phyloP scores from a whole-genome alignment of 768 basidiomycete genomes.

The Fibroporia radiculosa region DNA sequence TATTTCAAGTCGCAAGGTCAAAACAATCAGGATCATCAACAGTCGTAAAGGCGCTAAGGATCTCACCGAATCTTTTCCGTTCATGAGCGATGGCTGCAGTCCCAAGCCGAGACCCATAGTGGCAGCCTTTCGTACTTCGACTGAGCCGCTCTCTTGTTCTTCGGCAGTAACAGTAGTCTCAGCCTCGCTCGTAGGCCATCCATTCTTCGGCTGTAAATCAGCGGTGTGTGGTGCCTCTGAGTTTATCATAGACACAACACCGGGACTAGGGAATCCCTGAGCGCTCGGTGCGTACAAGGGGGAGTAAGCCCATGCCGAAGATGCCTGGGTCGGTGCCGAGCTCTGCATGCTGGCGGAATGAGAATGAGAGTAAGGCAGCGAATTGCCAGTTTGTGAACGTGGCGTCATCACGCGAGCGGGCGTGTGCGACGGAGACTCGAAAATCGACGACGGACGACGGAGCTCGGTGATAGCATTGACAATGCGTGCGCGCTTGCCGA shows the following conservation, averaged over 20 bases:
- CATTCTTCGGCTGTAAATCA: slow-evolving; percentile 10
- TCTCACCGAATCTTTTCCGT: slow-evolving; percentile 10
- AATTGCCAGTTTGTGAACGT: slow-evolving; percentile 15
- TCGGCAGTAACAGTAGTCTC: slow-evolving; percentile 13
- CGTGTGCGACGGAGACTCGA: slow-evolving; percentile 36
- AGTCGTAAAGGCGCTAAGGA: neutral
- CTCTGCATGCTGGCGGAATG: slow-evolving; percentile 25
- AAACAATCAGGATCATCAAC: slow-evolving; percentile 5
- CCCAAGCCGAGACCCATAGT: slow-evolving; percentile 26
- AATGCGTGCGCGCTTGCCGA: slow-evolving; percentile 91
- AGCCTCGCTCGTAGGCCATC: slow-evolving; percentile 14
- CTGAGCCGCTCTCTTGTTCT: neutral
- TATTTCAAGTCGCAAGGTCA: too few species aligned
- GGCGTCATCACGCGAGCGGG: slow-evolving; percentile 13
- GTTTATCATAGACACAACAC: slow-evolving; percentile 17
- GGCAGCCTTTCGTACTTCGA: slow-evolving; percentile 1
- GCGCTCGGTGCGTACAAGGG: slow-evolving; percentile 12
- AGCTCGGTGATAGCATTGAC: slow-evolving; percentile 89
- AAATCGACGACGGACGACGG: slow-evolving; percentile 58
- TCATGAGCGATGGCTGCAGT: slow-evolving; percentile 7
- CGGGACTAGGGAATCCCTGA: slow-evolving; percentile 7
- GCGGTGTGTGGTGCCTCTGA: slow-evolving; percentile 27
- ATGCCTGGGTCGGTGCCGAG: slow-evolving; percentile 26
- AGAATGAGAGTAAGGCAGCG: slow-evolving; percentile 26
- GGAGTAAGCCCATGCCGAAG: slow-evolving; percentile 5